Base-by-base conservation (phyloP, 2,329 filamentous ascomycete species). In the Drechslera avenae region DNA sequence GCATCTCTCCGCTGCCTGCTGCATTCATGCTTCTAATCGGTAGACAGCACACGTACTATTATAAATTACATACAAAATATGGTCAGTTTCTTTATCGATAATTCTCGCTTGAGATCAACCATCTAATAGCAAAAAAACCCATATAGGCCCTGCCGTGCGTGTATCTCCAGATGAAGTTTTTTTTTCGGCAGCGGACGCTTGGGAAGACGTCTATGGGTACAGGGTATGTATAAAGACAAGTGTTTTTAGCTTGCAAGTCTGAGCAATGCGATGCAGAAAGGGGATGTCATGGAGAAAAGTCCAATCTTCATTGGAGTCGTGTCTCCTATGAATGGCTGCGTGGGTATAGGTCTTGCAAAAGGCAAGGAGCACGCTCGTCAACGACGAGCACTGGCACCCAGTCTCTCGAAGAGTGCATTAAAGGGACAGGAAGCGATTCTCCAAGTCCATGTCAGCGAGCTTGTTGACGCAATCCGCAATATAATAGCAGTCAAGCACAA, bases 311-410 rank as follows among this genome's bases (percentile, higher is more conserved):
- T 44, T n/a, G 41, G 41, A 3, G 23, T 36, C 5, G 41, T 28
- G n/a, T 18, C 13, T 13, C 41, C 41, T 6, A 28, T 44, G 5
- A 33, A 44, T 7, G 41, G 41, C 21, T 44, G 41, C 3, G 23
- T 44, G 6, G 41, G 41, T 4, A 36, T 44, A 13, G 41, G 41
- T 5, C 41, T 44, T 21, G 21, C 41, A 18, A 44, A 21, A n/a
- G 41, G 41, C 1, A 9, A 19, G 12, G 41, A 44, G 19, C 41
- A 44, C 17, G n/a, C 21, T 5, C 33, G 41, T n/a, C 41, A 44
- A 2, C 41, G 41, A 30, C 41, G 41, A 10, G 41, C 21, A 44
- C 26, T 44, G 41, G 41, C 41, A 35, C 19, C 28, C 8, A 21
- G 32, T 6, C 28, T 44, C 4, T 28, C 41, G 16, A 44, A 44